Base-by-base conservation (phyloP, 2,329 filamentous ascomycete genomes). In the Sclerotinia glacialis region DNA sequence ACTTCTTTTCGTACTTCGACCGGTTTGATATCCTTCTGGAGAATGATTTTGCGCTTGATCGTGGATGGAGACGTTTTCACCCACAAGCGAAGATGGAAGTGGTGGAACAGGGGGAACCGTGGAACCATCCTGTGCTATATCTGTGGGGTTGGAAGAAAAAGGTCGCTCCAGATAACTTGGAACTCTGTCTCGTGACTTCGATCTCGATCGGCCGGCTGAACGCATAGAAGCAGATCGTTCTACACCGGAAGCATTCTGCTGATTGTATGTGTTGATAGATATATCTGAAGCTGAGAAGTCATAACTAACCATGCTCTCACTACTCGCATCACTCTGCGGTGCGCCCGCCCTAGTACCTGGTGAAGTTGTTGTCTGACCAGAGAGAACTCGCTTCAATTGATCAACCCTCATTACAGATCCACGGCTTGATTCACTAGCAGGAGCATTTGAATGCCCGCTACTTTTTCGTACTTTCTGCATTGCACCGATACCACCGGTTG, bases 251-350 rank as follows among this genome's bases (percentile, higher is more conserved):
- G 69, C 50, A 34, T 67, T 23, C 34, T 70, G 70, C 50, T 73
- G 71, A 11, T 59, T 66, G 55, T 60, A 54, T 23, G 64, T 47
- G 61, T 85, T 86, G 75, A 85, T 88, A 49, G 86, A 89, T 26
- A 86, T 78, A 73, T 91, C 89, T 8, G 87, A 90, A n/a, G 85
- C 81, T 54, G 85, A 84, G 70, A 85, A 83, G 66, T 91, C 88
- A 70, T 88, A 89, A 78, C 87, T 90, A 69, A 89, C 83, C 81
- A 92, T 85, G 76, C 88, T 91, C 64, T 92, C 89, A 66, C 80
- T 83, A 73, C 82, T 86, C 64, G 81, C 83, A 70, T 82, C 80
- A 67, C 84, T 85, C 62, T 83, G 78, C 34, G 77, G 76, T 61
- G 77, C 75, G 49, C 79, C 77, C 55, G 77, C 78, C 78, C 78